A percentile compares a stretch with the other conserved stretches of the same genome.
phyloP scores from a whole-genome alignment of 2,329 filamentous ascomycete species.

The Erysiphe neolycopersici region DNA sequence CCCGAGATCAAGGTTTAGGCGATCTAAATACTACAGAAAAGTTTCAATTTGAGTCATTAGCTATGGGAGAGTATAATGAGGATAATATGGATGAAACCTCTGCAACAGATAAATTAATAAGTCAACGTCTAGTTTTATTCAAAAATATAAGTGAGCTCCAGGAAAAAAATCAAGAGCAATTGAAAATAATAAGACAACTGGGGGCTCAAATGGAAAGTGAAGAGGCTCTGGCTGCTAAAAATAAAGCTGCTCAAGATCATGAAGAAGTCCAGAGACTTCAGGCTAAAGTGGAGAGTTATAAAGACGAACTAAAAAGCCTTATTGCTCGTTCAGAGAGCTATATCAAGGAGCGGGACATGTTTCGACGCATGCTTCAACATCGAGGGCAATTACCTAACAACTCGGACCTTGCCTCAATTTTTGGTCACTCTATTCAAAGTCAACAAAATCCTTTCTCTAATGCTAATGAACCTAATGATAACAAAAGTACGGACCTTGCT shows the following conservation, averaged over 20 bases:
- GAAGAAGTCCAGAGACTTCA: constrained; percentile 49
- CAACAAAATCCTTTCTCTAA: constrained; percentile 24
- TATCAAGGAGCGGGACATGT: constrained; percentile 90
- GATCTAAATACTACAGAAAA: constrained; percentile 45
- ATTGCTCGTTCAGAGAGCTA: constrained; percentile 73
- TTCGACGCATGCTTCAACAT: constrained; percentile 76
- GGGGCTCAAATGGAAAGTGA: constrained; percentile 79
- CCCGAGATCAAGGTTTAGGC: constrained; percentile 52
- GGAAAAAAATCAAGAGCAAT: constrained; percentile 60
- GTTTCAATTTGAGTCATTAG: constrained; percentile 49
- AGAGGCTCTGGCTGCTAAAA: constrained; percentile 44
- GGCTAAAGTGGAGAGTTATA: constrained; percentile 47
- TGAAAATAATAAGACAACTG: constrained; percentile 59
- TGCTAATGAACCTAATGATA: constrained; percentile 28
- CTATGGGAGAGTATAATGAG: constrained; percentile 47
- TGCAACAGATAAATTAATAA: constrained; percentile 71
- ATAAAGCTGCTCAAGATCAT: constrained; percentile 34
- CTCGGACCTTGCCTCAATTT: constrained; percentile 36
- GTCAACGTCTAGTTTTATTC: constrained; percentile 70
- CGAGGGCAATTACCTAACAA: constrained; percentile 30
- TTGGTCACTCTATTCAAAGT: constrained; percentile 44
- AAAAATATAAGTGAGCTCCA: constrained; percentile 65
- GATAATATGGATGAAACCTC: constrained; percentile 47
- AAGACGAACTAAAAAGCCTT: constrained; percentile 65
- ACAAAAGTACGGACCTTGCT: constrained; percentile 39